phyloP scores from a whole-genome alignment of 345 rosid genomes.

The Viola odorata region DNA sequence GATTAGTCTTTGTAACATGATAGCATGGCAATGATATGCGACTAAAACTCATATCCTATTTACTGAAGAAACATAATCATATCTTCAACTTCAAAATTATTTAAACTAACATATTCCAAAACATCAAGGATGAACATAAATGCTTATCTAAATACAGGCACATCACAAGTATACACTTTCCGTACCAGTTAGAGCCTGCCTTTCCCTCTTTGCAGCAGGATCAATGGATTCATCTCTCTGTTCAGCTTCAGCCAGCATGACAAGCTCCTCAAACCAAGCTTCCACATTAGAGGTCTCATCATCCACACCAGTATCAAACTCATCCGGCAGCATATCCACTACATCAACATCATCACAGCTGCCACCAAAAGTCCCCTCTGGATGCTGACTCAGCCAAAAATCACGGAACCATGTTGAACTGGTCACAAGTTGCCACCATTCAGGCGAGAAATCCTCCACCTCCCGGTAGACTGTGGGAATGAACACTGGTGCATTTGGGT shows the following conservation, averaged over 20 bases:
- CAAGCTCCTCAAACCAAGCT: constrained; percentile 15
- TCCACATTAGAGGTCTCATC: constrained; percentile 2
- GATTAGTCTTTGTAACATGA: too few species aligned
- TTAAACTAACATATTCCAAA: too few species aligned
- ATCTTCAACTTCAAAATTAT: too few species aligned
- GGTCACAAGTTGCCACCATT: constrained; percentile 27
- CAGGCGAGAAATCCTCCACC: constrained; percentile 34
- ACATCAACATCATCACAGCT: not conserved
- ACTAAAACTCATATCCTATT: too few species aligned
- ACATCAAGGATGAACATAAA: not conserved
- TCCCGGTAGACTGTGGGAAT: constrained; percentile 31
- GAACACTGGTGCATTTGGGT: constrained; percentile 41
- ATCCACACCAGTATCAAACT: constrained; percentile 9
- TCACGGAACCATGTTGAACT: constrained; percentile 38
- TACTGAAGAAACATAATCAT: too few species aligned
- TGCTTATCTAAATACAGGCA: not conserved
- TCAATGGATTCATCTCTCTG: not conserved
- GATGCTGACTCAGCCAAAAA: constrained; percentile 33
- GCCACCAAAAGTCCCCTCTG: constrained; percentile 25
- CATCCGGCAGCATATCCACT: constrained; percentile 12
- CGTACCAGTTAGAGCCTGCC: constrained; percentile 1
- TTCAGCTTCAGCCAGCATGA: constrained; percentile 9
- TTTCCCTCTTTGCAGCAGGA: not conserved
- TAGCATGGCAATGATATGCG: too few species aligned
- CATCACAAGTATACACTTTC: not conserved